These are phyloP conservation scores for Candida pini DNA, from an alignment of 805 yeast species.

Conservation along the genomic window DNA sequence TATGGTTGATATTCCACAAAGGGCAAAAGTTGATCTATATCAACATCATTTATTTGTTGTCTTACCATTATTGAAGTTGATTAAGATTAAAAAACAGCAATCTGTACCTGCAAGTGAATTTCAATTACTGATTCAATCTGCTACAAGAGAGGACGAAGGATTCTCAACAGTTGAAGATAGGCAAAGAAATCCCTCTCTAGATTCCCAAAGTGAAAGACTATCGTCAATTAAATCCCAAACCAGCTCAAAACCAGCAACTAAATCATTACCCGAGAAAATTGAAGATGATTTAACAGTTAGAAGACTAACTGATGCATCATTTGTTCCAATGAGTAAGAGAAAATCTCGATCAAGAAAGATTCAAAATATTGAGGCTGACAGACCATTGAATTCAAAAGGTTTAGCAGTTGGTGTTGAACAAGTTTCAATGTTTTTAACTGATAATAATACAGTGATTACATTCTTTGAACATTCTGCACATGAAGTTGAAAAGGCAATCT, in stretches of 20 bases:
- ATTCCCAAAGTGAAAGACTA: no score
- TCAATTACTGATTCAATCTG: neutral
- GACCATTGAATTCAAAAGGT: constrained; percentile 40
- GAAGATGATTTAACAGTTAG: constrained; percentile 24
- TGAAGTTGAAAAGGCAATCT: constrained; percentile 46
- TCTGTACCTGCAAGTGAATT: neutral
- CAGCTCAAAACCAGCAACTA: neutral
- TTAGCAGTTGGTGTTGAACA: constrained; percentile 50
- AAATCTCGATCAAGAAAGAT: constrained; percentile 16
- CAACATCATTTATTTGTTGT: constrained; percentile 48
- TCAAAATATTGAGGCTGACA: constrained; percentile 31
- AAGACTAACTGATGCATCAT: constrained; percentile 30
- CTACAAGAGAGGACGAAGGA: no score
- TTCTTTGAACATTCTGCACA: constrained; percentile 54
- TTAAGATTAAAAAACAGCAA: constrained; percentile 21
- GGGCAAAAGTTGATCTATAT: constrained; percentile 54
- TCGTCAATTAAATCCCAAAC: neutral
- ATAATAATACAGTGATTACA: constrained; percentile 43
- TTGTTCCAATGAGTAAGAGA: constrained; percentile 10
- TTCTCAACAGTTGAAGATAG: neutral
- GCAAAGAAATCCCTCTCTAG: constrained; percentile 7
- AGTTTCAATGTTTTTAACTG: constrained; percentile 43
- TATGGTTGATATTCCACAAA: constrained; percentile 56
- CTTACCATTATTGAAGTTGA: constrained; percentile 45
- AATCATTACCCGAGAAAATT: constrained; percentile 17